Evolutionary conservation across 1,284 basidiomycete species (phyloP).

Genomic region (Entoloma clypeatum): DNA sequence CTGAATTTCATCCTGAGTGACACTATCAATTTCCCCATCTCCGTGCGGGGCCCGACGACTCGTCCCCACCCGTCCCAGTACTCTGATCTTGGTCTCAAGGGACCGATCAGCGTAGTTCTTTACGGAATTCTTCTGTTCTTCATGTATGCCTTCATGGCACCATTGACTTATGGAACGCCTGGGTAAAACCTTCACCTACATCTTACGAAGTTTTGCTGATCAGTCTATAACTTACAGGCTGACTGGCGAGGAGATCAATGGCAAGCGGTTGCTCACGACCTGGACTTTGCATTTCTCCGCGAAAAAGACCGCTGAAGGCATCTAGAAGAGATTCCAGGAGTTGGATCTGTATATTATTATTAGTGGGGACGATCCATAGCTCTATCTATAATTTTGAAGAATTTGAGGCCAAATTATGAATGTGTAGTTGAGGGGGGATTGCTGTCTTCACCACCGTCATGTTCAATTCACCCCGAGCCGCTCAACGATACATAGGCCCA

Average conservation of each 20-base stretch:
- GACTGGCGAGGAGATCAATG: conserved; percentile 70
- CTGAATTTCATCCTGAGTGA: conserved; percentile 92
- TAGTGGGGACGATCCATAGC: too few species aligned
- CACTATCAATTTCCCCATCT: conserved; percentile 91
- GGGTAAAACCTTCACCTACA: conserved; percentile 51
- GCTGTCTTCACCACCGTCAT: conserved; percentile 27
- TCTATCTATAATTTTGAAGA: background rate
- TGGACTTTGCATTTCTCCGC: conserved; percentile 87
- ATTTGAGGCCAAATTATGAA: too few species aligned
- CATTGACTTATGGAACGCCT: conserved; percentile 89
- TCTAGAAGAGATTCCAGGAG: conserved; percentile 9
- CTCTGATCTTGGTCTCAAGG: conserved; percentile 71
- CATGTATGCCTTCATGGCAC: conserved; percentile 75
- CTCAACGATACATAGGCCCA: conserved; percentile 57
- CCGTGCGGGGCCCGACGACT: conserved; percentile 59
- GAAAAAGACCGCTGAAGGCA: conserved; percentile 49
- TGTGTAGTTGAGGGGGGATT: too few species aligned
- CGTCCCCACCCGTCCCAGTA: conserved; percentile 58
- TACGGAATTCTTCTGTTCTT: conserved; percentile 61
- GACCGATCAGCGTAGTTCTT: conserved; percentile 56
- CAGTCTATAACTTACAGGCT: conserved; percentile 42
- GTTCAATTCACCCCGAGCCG: conserved; percentile 76
- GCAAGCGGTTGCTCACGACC: conserved; percentile 64
- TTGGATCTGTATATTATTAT: conserved; percentile 3
- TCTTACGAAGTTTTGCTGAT: background rate